Evolutionary conservation across 2,329 filamentous ascomycete species (phyloP), one percentile per base, ranked within the genome.

Genomic region (Dryadomyces quercus-mongolicae): DNA sequence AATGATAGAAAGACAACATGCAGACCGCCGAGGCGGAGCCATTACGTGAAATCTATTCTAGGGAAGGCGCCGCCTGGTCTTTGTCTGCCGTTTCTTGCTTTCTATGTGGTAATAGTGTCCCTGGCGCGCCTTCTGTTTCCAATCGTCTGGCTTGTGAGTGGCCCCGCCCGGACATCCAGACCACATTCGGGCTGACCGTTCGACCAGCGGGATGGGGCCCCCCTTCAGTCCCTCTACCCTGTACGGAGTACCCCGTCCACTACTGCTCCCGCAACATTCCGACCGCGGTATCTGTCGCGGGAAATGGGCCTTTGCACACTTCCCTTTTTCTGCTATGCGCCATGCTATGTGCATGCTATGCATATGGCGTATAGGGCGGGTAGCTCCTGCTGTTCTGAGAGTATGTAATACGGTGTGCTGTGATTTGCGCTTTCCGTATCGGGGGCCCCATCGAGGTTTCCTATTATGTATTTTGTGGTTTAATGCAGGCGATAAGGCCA

Each of bases 21-120:
- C 38, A 42, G 25, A 31, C 25, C 25, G 25, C 25, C 25, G 25
- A 16, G 22, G 16, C 18, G 13, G 47, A 36, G 16, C 47, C 47
- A 50, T 50, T 50, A 50, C 48, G 48, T 50, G 36, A 50, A 50
- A 49, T 49, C n/a, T 38, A 20, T 49, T 16, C 16, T 2, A 16
- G 3, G 47, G 45, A 16, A 50, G 34, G 48, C 18, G n/a, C 36
- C 5, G 12, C 13, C 18, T 22, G 18, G 15, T 16, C n/a, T 49
- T 34, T 20, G 31, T 20, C 18, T 42, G 36, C 34, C 34, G 34
- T 50, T 50, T 50, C 20, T 50, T 20, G 48, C 48, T 50, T 50
- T 50, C 20, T 50, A 50, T 50, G 36, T 50, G 48, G 71, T 75
- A 75, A 75, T 75, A 63, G 63, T 58, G 65, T 64, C 61, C 62